phyloP scores from a whole-genome alignment of 805 yeast genomes.

The Torulaspora franciscae region DNA sequence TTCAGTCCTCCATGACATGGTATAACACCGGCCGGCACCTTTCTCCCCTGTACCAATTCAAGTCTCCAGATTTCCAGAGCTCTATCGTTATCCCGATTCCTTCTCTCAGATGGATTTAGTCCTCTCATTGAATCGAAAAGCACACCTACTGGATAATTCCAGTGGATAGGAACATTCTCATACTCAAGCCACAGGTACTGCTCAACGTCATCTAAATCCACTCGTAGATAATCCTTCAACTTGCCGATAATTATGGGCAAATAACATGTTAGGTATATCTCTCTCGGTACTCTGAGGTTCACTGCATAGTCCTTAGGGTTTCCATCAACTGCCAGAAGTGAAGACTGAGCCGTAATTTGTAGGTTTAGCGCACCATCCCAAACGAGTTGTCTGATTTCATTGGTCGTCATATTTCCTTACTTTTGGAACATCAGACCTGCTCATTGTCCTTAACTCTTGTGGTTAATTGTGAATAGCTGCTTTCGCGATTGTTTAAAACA shows the following conservation, averaged over 20 bases:
- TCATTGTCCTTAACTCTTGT: neutral
- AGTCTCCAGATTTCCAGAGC: conserved; percentile 45
- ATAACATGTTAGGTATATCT: conserved; percentile 48
- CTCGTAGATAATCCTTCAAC: conserved; percentile 36
- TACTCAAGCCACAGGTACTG: conserved; percentile 60
- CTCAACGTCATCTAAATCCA: conserved; percentile 24
- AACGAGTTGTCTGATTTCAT: conserved; percentile 37
- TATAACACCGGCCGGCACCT: conserved; percentile 45
- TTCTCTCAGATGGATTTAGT: conserved; percentile 32
- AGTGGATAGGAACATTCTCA: conserved; percentile 58
- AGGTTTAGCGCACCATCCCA: conserved; percentile 56
- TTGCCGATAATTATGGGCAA: conserved; percentile 37
- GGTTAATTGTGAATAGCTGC: neutral
- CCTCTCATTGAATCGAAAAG: conserved; percentile 52
- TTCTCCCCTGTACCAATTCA: conserved; percentile 37
- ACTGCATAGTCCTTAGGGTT: conserved; percentile 16
- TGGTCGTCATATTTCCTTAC: conserved; percentile 15
- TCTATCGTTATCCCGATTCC: conserved; percentile 13
- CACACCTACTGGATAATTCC: conserved; percentile 77
- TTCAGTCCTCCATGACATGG: conserved; percentile 37
- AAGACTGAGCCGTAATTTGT: conserved; percentile 32
- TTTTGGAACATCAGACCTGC: neutral
- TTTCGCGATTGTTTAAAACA: neutral
- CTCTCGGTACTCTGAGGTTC: conserved; percentile 38
- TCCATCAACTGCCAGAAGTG: conserved; percentile 18